Percentiles rank a stretch among this genome's conserved stretches.
Evolutionary conservation across 495 filamentous ascomycete species (phyloP).

Genomic region (Aspergillus avenaceus): DNA sequence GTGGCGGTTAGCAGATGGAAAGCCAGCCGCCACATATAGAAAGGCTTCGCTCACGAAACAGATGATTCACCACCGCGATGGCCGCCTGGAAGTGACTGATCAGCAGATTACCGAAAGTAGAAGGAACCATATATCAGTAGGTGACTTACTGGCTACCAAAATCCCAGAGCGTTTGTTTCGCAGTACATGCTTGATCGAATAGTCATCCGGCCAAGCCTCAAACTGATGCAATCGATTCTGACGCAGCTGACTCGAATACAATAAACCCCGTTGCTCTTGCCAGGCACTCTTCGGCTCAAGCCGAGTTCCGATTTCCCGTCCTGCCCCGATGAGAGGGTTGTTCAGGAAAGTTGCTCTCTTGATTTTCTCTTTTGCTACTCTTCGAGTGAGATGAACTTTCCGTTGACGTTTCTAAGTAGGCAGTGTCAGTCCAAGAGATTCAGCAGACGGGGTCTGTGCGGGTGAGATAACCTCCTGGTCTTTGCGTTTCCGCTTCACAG

Average conservation of each 20-base stretch:
- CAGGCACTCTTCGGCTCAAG: constrained; percentile 10
- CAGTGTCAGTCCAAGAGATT: constrained; percentile 7
- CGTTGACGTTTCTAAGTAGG: constrained; percentile 24
- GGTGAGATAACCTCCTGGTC: constrained; percentile 29
- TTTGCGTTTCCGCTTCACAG: constrained; percentile 38
- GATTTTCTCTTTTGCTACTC: constrained; percentile 31
- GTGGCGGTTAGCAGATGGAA: constrained; percentile 6
- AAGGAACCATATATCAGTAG: neutral
- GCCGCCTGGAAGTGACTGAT: constrained; percentile 21
- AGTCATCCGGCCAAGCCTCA: constrained; percentile 28
- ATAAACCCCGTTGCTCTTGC: constrained; percentile 23
- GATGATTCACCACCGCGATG: constrained; percentile 28
- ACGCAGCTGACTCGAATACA: constrained; percentile 31
- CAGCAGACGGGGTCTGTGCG: neutral
- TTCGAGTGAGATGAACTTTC: constrained; percentile 20
- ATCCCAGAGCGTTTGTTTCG: constrained; percentile 33
- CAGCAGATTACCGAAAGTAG: constrained; percentile 9
- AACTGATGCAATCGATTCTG: constrained; percentile 31
- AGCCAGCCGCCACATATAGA: neutral
- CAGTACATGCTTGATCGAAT: constrained; percentile 31
- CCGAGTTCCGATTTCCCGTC: constrained; percentile 25
- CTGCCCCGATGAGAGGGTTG: constrained; percentile 24
- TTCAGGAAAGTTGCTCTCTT: constrained; percentile 23
- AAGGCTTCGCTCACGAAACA: constrained; percentile 29
- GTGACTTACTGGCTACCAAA: constrained; percentile 34